Evolutionary conservation across 2,329 filamentous ascomycete species (phyloP).

Genomic region (Colletotrichum phormii): DNA sequence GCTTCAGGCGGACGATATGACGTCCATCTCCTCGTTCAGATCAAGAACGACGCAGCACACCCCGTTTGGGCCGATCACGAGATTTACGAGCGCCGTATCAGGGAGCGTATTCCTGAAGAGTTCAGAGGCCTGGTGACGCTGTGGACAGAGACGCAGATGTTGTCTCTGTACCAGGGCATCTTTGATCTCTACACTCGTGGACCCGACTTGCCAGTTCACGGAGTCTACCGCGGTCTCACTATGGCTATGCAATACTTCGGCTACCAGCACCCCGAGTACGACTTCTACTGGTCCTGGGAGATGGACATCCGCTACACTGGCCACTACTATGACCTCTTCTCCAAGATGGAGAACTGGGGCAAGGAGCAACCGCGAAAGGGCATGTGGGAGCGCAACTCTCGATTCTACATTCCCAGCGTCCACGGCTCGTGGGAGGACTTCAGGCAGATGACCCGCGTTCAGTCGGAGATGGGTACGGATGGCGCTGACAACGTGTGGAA

Average conservation of each 20-base stretch:
- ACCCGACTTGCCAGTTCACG: conserved; percentile 82
- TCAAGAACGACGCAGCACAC: conserved; percentile 79
- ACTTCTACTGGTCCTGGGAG: conserved; percentile 95
- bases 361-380: conserved; percentile 81
- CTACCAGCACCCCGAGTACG: conserved; percentile 87
- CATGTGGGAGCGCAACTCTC: conserved; percentile 82
- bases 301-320: conserved; percentile 93
- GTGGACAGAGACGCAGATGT: conserved; percentile 96
- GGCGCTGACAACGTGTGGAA: conserved; percentile 77
- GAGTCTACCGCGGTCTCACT: conserved; percentile 90
- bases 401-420: conserved; percentile 81
- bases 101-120: conserved; percentile 80
- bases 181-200: conserved; percentile 78
- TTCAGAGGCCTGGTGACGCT: conserved; percentile 90
- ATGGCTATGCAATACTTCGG: conserved; percentile 98
- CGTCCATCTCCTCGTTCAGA: conserved; percentile 85
- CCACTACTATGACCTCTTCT: conserved; percentile 83
- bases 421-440: conserved; percentile 87
- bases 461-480: conserved; percentile 76
- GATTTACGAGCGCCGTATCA: conserved; percentile 74
- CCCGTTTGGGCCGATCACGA: conserved; percentile 83
- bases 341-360: conserved; percentile 77
- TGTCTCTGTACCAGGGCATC: conserved; percentile 87
- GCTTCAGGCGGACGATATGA: conserved; percentile 89
- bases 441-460: conserved; percentile 79